Conservation (phyloP, 805 yeast species). For the Scheffersomyces amazonensis region DNA sequence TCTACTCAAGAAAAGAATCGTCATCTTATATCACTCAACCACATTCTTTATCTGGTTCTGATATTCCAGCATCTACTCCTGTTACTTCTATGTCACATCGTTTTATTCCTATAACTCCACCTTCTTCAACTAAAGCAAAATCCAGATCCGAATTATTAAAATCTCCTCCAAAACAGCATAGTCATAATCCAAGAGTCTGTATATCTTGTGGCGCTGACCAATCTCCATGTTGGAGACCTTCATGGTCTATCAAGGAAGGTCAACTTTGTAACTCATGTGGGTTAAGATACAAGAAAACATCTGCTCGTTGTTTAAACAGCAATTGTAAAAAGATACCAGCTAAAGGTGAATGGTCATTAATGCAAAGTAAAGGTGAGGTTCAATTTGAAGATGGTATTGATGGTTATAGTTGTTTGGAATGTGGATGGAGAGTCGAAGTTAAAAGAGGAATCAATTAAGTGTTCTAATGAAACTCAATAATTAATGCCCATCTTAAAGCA, state of each 20-base stretch:
- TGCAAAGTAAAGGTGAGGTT: slow-evolving; percentile 66
- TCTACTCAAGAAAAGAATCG: not conserved
- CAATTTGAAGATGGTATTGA: slow-evolving; percentile 37
- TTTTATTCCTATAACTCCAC: slow-evolving; percentile 43
- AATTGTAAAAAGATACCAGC: slow-evolving; percentile 89
- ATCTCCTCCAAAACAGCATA: slow-evolving; percentile 27
- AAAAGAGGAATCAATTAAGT: slow-evolving; percentile 12
- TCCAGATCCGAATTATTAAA: slow-evolving; percentile 26
- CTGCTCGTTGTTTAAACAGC: slow-evolving; percentile 79
- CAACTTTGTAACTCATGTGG: slow-evolving; percentile 98
- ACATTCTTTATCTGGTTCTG: not conserved
- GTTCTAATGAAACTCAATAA: too few relatives aligned
- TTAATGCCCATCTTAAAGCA: too few relatives aligned
- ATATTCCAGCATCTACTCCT: not conserved
- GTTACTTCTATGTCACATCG: slow-evolving; percentile 9
- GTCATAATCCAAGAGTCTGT: slow-evolving; percentile 54
- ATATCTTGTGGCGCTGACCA: slow-evolving; percentile 88
- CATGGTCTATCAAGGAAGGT: slow-evolving; percentile 90
- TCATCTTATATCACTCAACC: not conserved
- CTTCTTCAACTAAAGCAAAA: slow-evolving; percentile 30
- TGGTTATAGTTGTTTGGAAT: slow-evolving; percentile 41
- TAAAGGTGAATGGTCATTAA: slow-evolving; percentile 89
- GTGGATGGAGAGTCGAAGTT: slow-evolving; percentile 43
- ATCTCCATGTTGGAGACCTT: slow-evolving; percentile 98
- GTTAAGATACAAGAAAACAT: slow-evolving; percentile 87